Conservation (phyloP, 2,329 filamentous ascomycete species). For the Fusarium papillatum region DNA sequence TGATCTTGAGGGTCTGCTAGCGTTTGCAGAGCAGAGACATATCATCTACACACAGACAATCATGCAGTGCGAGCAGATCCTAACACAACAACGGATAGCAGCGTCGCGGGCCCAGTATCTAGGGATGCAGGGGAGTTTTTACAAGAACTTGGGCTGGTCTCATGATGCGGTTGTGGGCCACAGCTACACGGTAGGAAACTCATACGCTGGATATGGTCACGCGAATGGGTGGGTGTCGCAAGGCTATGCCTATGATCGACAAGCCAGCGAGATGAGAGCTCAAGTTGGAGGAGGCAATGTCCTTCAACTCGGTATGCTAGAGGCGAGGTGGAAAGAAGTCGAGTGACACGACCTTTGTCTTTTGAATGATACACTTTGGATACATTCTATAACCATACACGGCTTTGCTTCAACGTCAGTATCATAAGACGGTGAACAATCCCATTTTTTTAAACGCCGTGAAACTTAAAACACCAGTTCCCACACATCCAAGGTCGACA, state of each 20-base stretch:
- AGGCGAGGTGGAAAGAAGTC: constrained; percentile 51
- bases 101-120: constrained; percentile 43
- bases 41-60: constrained; percentile 50
- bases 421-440: not conserved
- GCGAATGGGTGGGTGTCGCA: constrained; percentile 46
- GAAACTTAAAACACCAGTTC: constrained; percentile 41
- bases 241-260: constrained; percentile 48
- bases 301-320: constrained; percentile 45
- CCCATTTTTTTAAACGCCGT: constrained; percentile 24
- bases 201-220: constrained; percentile 49
- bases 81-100: constrained; percentile 41
- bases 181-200: constrained; percentile 45
- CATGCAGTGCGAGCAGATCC: constrained; percentile 40
- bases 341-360: constrained; percentile 41
- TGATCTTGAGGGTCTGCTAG: constrained; percentile 44
- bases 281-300: constrained; percentile 19
- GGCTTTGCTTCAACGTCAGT: not conserved
- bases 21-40: constrained; percentile 41
- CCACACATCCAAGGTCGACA: constrained; percentile 46
- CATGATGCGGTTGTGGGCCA: constrained; percentile 32
- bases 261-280: constrained; percentile 40
- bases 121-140: constrained; percentile 42
- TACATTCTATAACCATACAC: not conserved
- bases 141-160: constrained; percentile 39
- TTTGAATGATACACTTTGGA: not conserved